Evolutionary conservation across 345 rosid genomes (phyloP).

Genomic region (Eucalyptus sp.): DNA sequence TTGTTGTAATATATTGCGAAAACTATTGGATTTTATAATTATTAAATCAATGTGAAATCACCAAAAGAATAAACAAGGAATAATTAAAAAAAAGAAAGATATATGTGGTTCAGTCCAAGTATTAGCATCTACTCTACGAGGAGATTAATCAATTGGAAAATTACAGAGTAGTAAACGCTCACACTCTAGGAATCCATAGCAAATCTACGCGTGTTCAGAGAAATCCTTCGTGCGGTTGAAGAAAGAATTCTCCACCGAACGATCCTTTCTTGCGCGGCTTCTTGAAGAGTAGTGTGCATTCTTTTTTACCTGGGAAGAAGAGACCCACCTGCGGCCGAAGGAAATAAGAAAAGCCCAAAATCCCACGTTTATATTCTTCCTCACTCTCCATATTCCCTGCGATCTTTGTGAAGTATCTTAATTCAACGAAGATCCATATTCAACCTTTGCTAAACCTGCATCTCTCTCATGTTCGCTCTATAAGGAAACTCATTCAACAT

Average conservation of each 20-base stretch:
- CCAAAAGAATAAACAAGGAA: too few species aligned
- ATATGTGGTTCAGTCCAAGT: too few species aligned
- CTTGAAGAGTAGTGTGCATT: background rate
- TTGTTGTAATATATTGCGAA: background rate
- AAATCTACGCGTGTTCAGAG: too few species aligned
- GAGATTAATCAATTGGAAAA: too few species aligned
- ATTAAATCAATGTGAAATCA: background rate
- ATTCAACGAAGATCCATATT: background rate
- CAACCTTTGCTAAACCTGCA: background rate
- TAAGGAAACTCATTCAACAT: background rate
- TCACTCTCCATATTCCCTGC: background rate
- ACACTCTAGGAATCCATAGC: too few species aligned
- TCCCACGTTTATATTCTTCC: background rate
- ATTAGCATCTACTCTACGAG: too few species aligned
- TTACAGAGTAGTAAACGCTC: too few species aligned
- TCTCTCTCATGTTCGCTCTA: background rate
- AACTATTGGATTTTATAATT: constrained; percentile 29
- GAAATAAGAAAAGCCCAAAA: background rate
- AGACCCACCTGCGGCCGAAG: background rate
- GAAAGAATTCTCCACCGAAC: background rate
- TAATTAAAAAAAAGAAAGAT: background rate
- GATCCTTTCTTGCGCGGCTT: background rate
- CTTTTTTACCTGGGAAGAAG: background rate
- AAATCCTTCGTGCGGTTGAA: too few species aligned
- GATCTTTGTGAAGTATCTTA: background rate